Base-by-base conservation (phyloP, 805 yeast species). In the Candida sithepensis region DNA sequence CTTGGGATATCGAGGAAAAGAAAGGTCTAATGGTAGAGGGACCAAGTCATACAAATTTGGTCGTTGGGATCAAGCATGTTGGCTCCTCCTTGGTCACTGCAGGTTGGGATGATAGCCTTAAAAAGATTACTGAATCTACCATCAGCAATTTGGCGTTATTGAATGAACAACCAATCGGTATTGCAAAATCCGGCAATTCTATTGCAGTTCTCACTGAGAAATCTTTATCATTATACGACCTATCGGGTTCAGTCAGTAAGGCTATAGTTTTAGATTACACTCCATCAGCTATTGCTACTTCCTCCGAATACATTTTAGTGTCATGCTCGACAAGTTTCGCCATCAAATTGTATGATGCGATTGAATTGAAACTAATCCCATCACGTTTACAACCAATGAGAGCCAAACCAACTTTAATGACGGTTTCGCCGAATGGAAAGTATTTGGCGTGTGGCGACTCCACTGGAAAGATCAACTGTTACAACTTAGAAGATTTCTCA, bases 51-150 rank as follows among this genome's bases (percentile, higher is more conserved):
- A 61, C 77, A 0, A 89, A 90, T 54, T 76, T 84, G 52, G 76
- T 92, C 40, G 81, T 79, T 30, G 82, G 83, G 2, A 75, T 78
- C 16, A 51, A 65, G 16, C 45, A 55, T 22, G 59, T 55, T 21
- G 54, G 53, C 4, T 58, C 60, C 12, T 64, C 61, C 0, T 58
- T 64, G 0, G 45, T 67, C 6, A 58, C 61, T 14, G 72, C 81
- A 19, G 95, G 91, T 3, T 94, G 98, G 98, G 99, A 92, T 66
- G 96, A 88, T 60, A 79, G 79, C 13, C 58, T 90, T 41, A 79
- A 77, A 59, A 56, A 66, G 13, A 51, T 73, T 23, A 62, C 56
- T 3, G 60, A 56, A 23, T 64, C 65, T 2, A 41, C 42, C 2
- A 44, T 57, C 38, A 36, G 24, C 8, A 48, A 65, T 8, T 72